phyloP scores from a whole-genome alignment of 2,329 filamentous ascomycete genomes.

The Biscogniauxia mediterranea region DNA sequence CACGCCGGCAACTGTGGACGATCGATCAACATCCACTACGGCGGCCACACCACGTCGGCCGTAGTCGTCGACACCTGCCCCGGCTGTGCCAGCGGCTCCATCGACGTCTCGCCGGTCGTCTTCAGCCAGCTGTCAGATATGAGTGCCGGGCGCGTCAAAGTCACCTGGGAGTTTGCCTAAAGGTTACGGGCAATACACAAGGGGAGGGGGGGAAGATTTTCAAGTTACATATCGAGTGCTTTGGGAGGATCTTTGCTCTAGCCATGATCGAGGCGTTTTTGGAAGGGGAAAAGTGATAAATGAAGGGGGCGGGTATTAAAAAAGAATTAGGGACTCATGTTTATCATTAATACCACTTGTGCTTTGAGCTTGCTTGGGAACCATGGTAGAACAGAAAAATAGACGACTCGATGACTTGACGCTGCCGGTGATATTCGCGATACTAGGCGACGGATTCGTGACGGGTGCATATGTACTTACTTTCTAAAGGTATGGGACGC shows the following conservation, averaged over 20 bases:
- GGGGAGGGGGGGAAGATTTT: background rate
- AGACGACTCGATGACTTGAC: no score
- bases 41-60: conserved; percentile 24
- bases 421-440: no score
- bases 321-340: no score
- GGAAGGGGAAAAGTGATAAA: no score
- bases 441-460: no score
- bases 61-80: conserved; percentile 30
- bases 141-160: conserved; percentile 16
- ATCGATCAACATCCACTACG: conserved; percentile 22
- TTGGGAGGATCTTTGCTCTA: conserved; percentile 11
- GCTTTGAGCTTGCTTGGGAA: no score
- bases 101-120: conserved; percentile 29
- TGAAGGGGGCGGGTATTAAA: no score
- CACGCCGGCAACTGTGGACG: conserved; percentile 25
- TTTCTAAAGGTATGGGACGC: no score
- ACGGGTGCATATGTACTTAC: no score
- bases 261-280: background rate
- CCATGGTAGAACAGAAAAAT: no score
- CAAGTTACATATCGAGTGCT: conserved; percentile 5
- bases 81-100: conserved; percentile 21
- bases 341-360: no score
- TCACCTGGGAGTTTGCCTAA: conserved; percentile 26
- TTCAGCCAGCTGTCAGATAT: conserved; percentile 20
- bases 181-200: background rate